These are phyloP conservation scores for Leccinum laetum DNA, from an alignment of 1,284 basidiomycete genomes.

Conservation along the genomic window DNA sequence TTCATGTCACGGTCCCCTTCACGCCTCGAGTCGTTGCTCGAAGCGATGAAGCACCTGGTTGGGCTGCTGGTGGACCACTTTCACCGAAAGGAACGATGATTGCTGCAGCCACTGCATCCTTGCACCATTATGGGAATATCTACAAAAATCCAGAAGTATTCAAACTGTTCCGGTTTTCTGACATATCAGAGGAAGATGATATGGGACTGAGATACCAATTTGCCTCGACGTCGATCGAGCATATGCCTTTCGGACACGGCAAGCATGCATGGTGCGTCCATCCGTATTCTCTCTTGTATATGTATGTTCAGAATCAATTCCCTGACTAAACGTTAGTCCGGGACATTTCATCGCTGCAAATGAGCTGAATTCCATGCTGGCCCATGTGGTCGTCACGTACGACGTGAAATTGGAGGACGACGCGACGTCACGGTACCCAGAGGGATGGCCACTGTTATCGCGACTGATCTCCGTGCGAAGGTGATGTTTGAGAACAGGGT, in stretches of 20 bases:
- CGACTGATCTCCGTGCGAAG: constrained; percentile 5
- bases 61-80: constrained; percentile 14
- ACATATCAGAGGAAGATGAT: constrained; percentile 12
- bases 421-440: constrained; percentile 24
- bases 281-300: neutral
- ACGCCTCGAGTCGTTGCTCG: constrained; percentile 63
- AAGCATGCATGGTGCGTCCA: constrained; percentile 13
- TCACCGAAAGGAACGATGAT: constrained; percentile 36
- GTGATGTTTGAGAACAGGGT: constrained; percentile 21
- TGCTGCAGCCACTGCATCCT: constrained; percentile 17
- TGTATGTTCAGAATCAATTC: neutral
- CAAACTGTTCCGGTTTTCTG: constrained; percentile 34
- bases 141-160: constrained; percentile 30
- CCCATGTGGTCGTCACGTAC: constrained; percentile 29
- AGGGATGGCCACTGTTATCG: neutral
- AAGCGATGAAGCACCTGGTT: constrained; percentile 23
- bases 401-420: constrained; percentile 29
- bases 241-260: constrained; percentile 18
- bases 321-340: constrained; percentile 3
- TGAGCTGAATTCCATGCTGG: constrained; percentile 32
- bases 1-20: constrained; percentile 21
- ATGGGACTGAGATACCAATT: constrained; percentile 19
- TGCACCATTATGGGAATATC: constrained; percentile 28
- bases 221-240: constrained; percentile 10
- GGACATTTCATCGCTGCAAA: constrained; percentile 17